Evolutionary conservation across 352 stramenopile genomes (phyloP).

Genomic region (Globisporangium abappressorium): DNA sequence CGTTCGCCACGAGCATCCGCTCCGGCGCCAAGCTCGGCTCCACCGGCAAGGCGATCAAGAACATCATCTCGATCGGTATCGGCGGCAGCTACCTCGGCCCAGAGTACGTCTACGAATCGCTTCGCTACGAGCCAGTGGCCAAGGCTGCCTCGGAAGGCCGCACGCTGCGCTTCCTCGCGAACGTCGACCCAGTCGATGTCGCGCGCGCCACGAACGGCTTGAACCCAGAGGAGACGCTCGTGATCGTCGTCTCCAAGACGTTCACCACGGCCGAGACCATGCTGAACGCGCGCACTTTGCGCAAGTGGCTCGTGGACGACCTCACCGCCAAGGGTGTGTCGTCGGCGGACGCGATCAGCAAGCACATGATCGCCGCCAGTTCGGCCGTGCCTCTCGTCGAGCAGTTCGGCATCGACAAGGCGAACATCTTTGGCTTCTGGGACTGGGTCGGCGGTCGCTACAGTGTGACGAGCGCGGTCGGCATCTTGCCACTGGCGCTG

Average conservation of each 20-base stretch:
- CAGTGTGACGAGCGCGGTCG: constrained; percentile 96
- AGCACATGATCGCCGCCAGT: constrained; percentile 93
- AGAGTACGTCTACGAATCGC: constrained; percentile 96
- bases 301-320: constrained; percentile 94
- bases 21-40: constrained; percentile 82
- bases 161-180: constrained; percentile 95
- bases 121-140: constrained; percentile 82
- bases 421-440: constrained; percentile 99
- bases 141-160: constrained; percentile 83
- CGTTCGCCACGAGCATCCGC: constrained; percentile 91
- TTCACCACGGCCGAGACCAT: constrained; percentile 99
- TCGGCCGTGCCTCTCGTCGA: constrained; percentile 77
- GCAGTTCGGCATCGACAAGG: constrained; percentile 92
- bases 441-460: constrained; percentile 99
- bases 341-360: constrained; percentile 87
- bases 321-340: constrained; percentile 80
- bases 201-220: constrained; percentile 87
- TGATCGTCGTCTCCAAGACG: constrained; percentile 98
- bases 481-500: constrained; percentile 94
- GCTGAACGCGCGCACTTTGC: constrained; percentile 96
- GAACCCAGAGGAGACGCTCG: constrained; percentile 94
- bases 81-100: constrained; percentile 95
- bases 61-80: constrained; percentile 97
- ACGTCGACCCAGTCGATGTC: constrained; percentile 98
- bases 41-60: constrained; percentile 94